Evolutionary conservation across 1,284 basidiomycete genomes (phyloP), one percentile per base, ranked within the genome.

Genomic region (Phellopilus nigrolimitatus): DNA sequence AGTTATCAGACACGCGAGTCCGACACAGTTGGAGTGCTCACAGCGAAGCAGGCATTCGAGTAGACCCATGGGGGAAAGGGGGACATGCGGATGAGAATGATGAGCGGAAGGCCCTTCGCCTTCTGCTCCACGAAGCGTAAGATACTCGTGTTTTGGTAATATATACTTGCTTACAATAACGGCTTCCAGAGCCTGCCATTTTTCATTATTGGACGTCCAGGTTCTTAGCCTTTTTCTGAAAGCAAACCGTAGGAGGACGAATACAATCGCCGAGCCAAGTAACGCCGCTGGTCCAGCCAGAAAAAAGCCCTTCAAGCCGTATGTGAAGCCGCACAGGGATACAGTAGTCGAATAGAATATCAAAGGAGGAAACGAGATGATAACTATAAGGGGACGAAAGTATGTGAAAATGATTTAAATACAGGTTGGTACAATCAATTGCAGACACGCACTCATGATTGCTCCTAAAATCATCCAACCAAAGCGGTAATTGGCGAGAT

Each of bases 1-100:
- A 22, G 46, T 41, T 25, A 36, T 38, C 34, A 4, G 37, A 13
- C 36, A n/a, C 34, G 8, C 17, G 28, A 33, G 27, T n/a, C 31
- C 24, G 43, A 27, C 43, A 53, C 44, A 22, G 25, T 4, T n/a
- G 43, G 30, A n/a, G 40, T 3, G 70, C 82, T 68, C 57, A 86
- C 86, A 33, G 88, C 82, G 61, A 91, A 89, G 10, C 91, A 69
- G 0, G 82, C 71, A 58, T 90, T 91, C 12, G 84, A 80, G 61
- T 90, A 91, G 0, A 84, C 82, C 87, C 87, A 85, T 15, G 89
- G 88, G 48, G 89, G 88, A 62, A 92, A 79, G 2, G 90, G 84
- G 4, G 85, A 90, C 17, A 88, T 65, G n/a, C 89, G 80, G 57
- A 91, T 84, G 40, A 92, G 74, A 57, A 89, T 76, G 40, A 92